Conservation (phyloP, 1,284 basidiomycete genomes). For the Cronartium quercuum region DNA sequence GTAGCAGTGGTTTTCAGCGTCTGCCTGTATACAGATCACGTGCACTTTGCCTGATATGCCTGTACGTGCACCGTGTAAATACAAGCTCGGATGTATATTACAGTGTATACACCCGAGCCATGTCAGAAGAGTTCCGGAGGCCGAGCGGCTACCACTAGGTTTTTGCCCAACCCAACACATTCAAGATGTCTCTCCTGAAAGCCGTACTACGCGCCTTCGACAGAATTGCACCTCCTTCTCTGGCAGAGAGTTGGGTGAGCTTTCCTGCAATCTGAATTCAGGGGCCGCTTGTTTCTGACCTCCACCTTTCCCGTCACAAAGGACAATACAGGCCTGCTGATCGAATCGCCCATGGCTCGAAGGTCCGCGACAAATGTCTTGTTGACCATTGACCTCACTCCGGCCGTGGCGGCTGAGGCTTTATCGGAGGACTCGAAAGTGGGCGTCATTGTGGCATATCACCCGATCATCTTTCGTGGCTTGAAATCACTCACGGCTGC, state of each 20-base stretch:
- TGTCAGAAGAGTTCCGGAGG: too few species aligned
- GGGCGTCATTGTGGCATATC: slow-evolving; percentile 26
- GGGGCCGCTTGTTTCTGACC: neutral
- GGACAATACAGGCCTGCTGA: slow-evolving; percentile 28
- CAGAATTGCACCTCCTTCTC: slow-evolving; percentile 28
- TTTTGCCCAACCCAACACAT: too few species aligned
- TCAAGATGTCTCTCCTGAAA: slow-evolving; percentile 28
- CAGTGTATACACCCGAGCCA: too few species aligned
- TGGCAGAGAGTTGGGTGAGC: slow-evolving; percentile 34
- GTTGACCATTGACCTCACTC: slow-evolving; percentile 27
- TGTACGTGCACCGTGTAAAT: neutral
- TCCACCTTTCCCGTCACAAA: neutral
- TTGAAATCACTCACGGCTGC: slow-evolving; percentile 8
- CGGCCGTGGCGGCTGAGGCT: slow-evolving; percentile 19
- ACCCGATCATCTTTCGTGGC: slow-evolving; percentile 22
- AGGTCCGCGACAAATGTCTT: slow-evolving; percentile 13
- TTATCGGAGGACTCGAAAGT: slow-evolving; percentile 8
- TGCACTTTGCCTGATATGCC: neutral
- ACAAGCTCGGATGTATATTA: too few species aligned
- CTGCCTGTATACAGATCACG: neutral
- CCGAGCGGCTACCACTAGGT: neutral
- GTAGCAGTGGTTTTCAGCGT: neutral
- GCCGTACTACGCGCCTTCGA: slow-evolving; percentile 16
- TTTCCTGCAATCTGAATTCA: neutral
- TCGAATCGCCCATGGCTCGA: slow-evolving; percentile 22